Percentiles rank a stretch among this genome's conserved stretches.
phyloP scores from a whole-genome alignment of 176 grass and related monocot species.

The Poa pratensis region DNA sequence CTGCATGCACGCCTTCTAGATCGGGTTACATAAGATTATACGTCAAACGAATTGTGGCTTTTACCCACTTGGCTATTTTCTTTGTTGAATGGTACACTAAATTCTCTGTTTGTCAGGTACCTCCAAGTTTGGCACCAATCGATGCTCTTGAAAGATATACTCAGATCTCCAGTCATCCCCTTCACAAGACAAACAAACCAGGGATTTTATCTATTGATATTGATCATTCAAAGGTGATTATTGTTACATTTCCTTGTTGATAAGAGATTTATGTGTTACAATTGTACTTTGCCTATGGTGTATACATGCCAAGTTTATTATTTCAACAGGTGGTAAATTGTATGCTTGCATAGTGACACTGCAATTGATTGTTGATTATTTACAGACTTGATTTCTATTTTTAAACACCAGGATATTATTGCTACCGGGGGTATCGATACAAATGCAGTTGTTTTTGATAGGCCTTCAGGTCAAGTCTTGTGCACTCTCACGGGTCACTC shows the following conservation, averaged over 20 bases:
- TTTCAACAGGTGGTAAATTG: not conserved
- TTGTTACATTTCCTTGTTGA: slow-evolving; percentile 4
- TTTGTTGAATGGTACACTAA: slow-evolving; percentile 14
- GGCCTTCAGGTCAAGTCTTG: slow-evolving; percentile 87
- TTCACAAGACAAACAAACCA: slow-evolving; percentile 96
- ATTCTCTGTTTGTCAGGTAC: slow-evolving; percentile 53
- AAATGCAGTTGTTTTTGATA: slow-evolving; percentile 91
- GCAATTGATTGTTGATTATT: slow-evolving; percentile 28
- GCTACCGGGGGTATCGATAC: slow-evolving; percentile 93
- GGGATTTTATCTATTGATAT: slow-evolving; percentile 94
- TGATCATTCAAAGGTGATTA: slow-evolving; percentile 87
- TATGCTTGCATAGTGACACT: slow-evolving; percentile 13
- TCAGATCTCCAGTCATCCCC: slow-evolving; percentile 91
- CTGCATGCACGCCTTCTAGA: not conserved
- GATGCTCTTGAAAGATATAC: slow-evolving; percentile 86
- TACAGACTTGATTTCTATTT: slow-evolving; percentile 33
- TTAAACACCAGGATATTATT: slow-evolving; percentile 75
- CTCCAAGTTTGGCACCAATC: slow-evolving; percentile 63
- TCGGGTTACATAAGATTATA: not conserved
- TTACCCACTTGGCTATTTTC: not conserved
- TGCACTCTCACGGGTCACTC: slow-evolving; percentile 91
- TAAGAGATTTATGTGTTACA: slow-evolving; percentile 5
- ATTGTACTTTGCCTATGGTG: not conserved
- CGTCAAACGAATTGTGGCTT: not conserved
- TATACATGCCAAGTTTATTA: slow-evolving; percentile 1